These are phyloP conservation scores for Daldinia eschscholtzii DNA, from an alignment of 2,329 filamentous ascomycete genomes.

Conservation along the genomic window DNA sequence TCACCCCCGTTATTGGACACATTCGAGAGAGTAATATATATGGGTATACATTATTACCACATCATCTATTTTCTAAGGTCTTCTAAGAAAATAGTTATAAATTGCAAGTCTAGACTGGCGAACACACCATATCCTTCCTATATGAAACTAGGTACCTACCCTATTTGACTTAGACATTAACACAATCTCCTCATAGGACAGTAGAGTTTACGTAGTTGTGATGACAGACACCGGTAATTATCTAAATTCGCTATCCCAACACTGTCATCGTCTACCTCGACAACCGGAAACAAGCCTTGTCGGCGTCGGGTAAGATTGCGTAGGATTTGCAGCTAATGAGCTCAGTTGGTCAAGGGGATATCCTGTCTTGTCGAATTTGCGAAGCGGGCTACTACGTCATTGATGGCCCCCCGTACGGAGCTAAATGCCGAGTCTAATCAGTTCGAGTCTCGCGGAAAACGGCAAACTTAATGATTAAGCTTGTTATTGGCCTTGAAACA, in stretches of 20 bases:
- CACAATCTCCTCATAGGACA: not conserved
- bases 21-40: too few relatives aligned
- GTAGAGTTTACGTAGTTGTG: not conserved
- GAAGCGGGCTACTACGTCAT: not conserved
- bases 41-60: too few relatives aligned
- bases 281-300: not conserved
- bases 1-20: too few relatives aligned
- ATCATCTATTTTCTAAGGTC: too few relatives aligned
- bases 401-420: not conserved
- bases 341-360: not conserved
- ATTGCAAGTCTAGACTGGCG: too few relatives aligned
- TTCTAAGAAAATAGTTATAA: too few relatives aligned
- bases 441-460: not conserved
- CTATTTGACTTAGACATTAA: not conserved
- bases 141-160: too few relatives aligned
- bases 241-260: not conserved
- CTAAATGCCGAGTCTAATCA: constrained; percentile 7
- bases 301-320: not conserved
- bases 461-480: constrained; percentile 4
- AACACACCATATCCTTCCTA: too few relatives aligned
- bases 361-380: not conserved
- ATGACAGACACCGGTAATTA: not conserved
- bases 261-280: not conserved
- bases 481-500: not conserved
- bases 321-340: not conserved